A percentile compares a stretch with the other conserved stretches of the same genome.
Evolutionary conservation across 257 asterid species (phyloP).

Genomic region (Jacaranda copaia): DNA sequence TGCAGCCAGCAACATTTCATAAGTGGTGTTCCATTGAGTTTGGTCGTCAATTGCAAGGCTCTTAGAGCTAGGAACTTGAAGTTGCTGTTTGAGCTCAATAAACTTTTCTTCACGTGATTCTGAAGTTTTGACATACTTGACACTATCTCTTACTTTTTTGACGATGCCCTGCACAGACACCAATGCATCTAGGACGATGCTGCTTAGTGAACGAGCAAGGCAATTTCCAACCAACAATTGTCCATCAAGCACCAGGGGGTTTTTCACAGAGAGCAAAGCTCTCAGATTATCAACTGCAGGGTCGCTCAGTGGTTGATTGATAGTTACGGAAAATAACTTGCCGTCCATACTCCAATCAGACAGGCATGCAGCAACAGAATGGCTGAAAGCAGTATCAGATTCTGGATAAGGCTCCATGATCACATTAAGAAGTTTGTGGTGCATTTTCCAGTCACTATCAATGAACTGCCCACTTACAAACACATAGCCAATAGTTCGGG

Average conservation of each 20-base stretch:
- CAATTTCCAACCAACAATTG: conserved; percentile 82
- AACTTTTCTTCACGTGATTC: conserved; percentile 88
- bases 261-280: conserved; percentile 84
- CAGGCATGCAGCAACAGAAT: conserved; percentile 87
- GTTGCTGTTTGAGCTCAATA: conserved; percentile 79
- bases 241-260: conserved; percentile 79
- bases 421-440: conserved; percentile 81
- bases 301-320: conserved; percentile 68
- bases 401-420: conserved; percentile 93
- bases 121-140: conserved; percentile 87
- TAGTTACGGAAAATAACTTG: conserved; percentile 77
- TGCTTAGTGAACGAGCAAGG: conserved; percentile 80
- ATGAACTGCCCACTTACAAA: conserved; percentile 85
- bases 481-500: conserved; percentile 67
- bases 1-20: conserved; percentile 85
- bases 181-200: conserved; percentile 70
- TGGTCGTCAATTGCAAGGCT: conserved; percentile 72
- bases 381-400: conserved; percentile 84
- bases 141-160: conserved; percentile 80
- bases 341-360: conserved; percentile 93
- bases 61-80: conserved; percentile 90
- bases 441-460: conserved; percentile 92
- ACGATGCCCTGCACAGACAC: conserved; percentile 56
- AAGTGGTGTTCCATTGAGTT: conserved; percentile 92
- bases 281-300: conserved; percentile 71